Evolutionary conservation across 352 stramenopile species (phyloP).

Genomic region (Phytophthora constricta): DNA sequence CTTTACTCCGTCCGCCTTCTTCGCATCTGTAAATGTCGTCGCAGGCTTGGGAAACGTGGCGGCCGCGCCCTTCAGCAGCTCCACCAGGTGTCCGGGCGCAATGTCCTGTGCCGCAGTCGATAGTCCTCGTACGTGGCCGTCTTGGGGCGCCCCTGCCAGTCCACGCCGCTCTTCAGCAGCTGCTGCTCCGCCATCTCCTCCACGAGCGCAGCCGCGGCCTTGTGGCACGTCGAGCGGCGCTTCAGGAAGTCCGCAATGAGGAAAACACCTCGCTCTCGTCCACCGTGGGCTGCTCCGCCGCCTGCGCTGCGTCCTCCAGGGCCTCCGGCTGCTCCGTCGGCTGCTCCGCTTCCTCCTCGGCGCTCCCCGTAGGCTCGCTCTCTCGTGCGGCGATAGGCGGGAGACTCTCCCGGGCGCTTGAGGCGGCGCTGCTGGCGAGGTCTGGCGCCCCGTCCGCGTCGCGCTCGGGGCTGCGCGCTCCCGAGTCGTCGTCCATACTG

Average conservation of each 20-base stretch:
- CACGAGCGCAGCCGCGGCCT: slow-evolving; percentile 71
- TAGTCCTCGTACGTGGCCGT: slow-evolving; percentile 78
- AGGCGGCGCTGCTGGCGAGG: slow-evolving; percentile 3
- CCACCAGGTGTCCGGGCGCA: slow-evolving; percentile 65
- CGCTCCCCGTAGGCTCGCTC: not conserved
- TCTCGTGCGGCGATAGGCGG: slow-evolving; percentile 18
- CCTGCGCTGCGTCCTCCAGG: not conserved
- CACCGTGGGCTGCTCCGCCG: slow-evolving; percentile 5
- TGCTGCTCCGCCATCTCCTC: slow-evolving; percentile 65
- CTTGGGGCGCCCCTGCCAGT: slow-evolving; percentile 66
- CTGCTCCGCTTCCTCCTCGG: not conserved
- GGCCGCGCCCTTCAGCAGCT: slow-evolving; percentile 48
- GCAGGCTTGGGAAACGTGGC: slow-evolving; percentile 31
- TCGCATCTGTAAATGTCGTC: slow-evolving; percentile 10
- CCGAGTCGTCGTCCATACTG: slow-evolving; percentile 30
- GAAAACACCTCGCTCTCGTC: slow-evolving; percentile 81
- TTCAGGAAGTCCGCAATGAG: slow-evolving; percentile 88
- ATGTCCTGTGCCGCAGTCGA: slow-evolving; percentile 78
- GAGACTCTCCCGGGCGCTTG: slow-evolving; percentile 24
- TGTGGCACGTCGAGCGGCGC: slow-evolving; percentile 63
- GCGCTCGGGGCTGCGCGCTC: slow-evolving; percentile 12
- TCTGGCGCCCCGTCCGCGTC: slow-evolving; percentile 6
- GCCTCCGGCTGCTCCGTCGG: not conserved
- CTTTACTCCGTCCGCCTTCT: slow-evolving; percentile 17
- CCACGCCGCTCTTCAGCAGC: slow-evolving; percentile 61